phyloP scores from a whole-genome alignment of 768 basidiomycete genomes.

The Phallus indusiatus region DNA sequence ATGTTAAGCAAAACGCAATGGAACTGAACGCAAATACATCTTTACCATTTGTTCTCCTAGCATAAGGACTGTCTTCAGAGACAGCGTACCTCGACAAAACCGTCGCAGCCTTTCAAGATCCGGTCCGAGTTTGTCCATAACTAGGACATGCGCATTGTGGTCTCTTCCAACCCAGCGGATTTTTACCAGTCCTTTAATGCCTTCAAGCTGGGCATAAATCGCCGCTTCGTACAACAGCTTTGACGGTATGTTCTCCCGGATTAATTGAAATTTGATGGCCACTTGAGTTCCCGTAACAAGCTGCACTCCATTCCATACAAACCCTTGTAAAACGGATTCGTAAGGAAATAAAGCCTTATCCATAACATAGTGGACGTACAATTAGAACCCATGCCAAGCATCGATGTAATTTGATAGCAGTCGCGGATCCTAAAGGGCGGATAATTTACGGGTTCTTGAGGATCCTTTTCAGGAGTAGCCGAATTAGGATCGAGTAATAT shows the following conservation, averaged over 20 bases:
- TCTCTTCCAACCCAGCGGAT: constrained; percentile 13
- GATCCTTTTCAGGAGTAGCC: neutral
- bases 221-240: constrained; percentile 11
- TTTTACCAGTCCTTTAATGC: constrained; percentile 10
- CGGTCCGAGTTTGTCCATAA: constrained; percentile 17
- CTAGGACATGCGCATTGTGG: constrained; percentile 9
- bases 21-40: no score
- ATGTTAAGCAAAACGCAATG: no score
- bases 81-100: constrained; percentile 14
- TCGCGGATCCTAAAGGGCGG: neutral
- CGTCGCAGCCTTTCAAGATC: constrained; percentile 11
- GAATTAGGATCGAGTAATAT: neutral
- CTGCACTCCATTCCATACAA: neutral
- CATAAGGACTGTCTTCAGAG: constrained; percentile 17
- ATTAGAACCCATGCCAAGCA: neutral
- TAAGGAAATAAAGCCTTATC: neutral
- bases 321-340: neutral
- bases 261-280: constrained; percentile 12
- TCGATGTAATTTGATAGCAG: neutral
- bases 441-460: neutral
- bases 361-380: neutral
- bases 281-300: constrained; percentile 9
- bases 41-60: constrained; percentile 21
- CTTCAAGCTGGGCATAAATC: constrained; percentile 13
- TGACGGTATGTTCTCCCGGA: neutral